Conservation (phyloP, 2,329 filamentous ascomycete species). For the Hypoxylon sp. region DNA sequence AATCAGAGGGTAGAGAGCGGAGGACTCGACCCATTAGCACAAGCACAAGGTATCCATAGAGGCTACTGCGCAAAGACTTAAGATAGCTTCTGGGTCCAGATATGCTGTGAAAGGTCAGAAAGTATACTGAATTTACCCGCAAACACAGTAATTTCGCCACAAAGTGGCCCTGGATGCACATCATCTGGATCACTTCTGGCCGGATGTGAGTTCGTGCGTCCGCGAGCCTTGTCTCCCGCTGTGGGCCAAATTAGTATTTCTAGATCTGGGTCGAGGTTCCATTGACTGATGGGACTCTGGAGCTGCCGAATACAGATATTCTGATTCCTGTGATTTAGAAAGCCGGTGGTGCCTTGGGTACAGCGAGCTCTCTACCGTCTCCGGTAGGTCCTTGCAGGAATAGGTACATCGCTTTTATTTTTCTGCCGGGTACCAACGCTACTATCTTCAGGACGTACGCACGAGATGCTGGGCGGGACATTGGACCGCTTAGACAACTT, state of each 20-base stretch:
- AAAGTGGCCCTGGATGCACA: constrained; percentile 55
- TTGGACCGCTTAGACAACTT: constrained; percentile 40
- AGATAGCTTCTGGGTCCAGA: constrained; percentile 42
- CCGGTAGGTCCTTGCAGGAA: constrained; percentile 41
- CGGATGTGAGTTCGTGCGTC: constrained; percentile 59
- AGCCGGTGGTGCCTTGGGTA: constrained; percentile 4
- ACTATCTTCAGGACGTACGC: constrained; percentile 34
- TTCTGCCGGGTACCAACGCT: constrained; percentile 33
- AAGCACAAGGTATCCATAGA: constrained; percentile 30
- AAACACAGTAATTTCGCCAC: constrained; percentile 53
- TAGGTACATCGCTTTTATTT: constrained; percentile 12
- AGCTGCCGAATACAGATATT: constrained; percentile 51
- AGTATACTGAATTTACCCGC: constrained; percentile 45
- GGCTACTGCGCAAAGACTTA: constrained; percentile 30
- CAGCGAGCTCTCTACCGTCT: constrained; percentile 36
- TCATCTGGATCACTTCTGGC: constrained; percentile 57
- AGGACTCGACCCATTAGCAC: constrained; percentile 37
- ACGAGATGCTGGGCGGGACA: constrained; percentile 30
- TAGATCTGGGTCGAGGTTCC: constrained; percentile 56
- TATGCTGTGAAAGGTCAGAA: constrained; percentile 43
- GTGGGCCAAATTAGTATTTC: constrained; percentile 55
- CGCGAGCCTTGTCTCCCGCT: constrained; percentile 60
- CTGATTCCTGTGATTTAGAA: constrained; percentile 35
- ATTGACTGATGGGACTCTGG: constrained; percentile 49
- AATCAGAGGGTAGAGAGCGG: constrained; percentile 25